phyloP scores from a whole-genome alignment of 441 rosid species.

The Adansonia madagascariensis region DNA sequence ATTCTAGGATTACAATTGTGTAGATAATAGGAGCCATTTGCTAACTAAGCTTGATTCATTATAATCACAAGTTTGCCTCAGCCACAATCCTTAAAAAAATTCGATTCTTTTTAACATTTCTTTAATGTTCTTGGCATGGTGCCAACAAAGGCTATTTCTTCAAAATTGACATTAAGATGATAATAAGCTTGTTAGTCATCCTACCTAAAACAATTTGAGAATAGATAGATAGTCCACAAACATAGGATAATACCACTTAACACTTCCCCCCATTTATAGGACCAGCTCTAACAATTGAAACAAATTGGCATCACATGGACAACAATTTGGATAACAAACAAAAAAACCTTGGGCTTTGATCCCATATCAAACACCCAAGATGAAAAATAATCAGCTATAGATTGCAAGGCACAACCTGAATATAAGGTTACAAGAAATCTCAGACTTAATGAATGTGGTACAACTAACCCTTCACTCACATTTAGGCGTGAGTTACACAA shows the following conservation, averaged over 20 bases:
- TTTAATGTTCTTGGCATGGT: neutral
- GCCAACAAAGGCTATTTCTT: neutral
- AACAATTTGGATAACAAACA: neutral
- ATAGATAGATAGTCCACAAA: neutral
- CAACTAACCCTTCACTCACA: neutral
- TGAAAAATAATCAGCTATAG: neutral
- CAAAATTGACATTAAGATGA: neutral
- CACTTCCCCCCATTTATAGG: neutral
- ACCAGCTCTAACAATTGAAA: neutral
- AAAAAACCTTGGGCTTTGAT: slow-evolving; percentile 6
- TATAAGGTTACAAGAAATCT: neutral
- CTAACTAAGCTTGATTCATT: neutral
- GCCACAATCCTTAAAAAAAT: neutral
- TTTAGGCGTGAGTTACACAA: neutral
- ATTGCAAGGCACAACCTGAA: neutral
- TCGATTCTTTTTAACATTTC: neutral
- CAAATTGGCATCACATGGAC: neutral
- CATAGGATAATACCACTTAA: neutral
- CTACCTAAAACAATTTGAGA: neutral
- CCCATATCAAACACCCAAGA: neutral
- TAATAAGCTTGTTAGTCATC: neutral
- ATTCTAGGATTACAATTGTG: neutral
- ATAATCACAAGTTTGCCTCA: neutral
- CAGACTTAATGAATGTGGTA: neutral
- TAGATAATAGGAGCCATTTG: neutral